Base-by-base conservation (phyloP, 495 filamentous ascomycete genomes). In the Hyaloscypha hepaticicola region DNA sequence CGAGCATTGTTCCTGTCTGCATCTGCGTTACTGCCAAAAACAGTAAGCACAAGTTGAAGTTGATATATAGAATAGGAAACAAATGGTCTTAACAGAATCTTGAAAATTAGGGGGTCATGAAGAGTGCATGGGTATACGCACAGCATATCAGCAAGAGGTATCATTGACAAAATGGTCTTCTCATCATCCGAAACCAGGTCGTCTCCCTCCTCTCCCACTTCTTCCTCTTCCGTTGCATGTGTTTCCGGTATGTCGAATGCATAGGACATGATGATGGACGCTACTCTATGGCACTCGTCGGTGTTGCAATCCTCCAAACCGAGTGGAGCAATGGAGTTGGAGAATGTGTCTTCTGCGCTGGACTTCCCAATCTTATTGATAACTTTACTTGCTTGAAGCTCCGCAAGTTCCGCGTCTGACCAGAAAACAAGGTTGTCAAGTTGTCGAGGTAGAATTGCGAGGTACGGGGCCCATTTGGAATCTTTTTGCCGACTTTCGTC, bases 361-460 rank as follows among this genome's bases (percentile, higher is more conserved):
- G 83, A 76, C 56, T 87, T 90, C 22, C 91, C 93, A 60, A 97
- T 90, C 70, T 93, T 96, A 60, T 85, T 75, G 9, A 88, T 73
- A 29, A 97, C 85, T 4, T 89, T 83, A 68, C 90, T 92, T 21
- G 85, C 90, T 74, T 93, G 90, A 24, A 97, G 83, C 68, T 90
- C 82, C 3, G 76, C 73, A 19, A 97, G 77, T 74, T 97, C 92
- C 0, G 76, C 72, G 7, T 80, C 72, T 2, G 87, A 83, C 94
- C 94, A 98, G 77, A 93, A 97, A 85, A 97, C 96, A 68, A 95
- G 80, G 1, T 91, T 96, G 74, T 96, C 83, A 66, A 98, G 96
- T 22, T 82, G 72, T n/a, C 72, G 70, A 0, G 93, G 94, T 14
- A 98, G 79, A 48, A 97, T 79, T n/a, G 83, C 80, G 66, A 97